Conservation (phyloP, 305 asterid species). For the Fraxinus dipetala region DNA sequence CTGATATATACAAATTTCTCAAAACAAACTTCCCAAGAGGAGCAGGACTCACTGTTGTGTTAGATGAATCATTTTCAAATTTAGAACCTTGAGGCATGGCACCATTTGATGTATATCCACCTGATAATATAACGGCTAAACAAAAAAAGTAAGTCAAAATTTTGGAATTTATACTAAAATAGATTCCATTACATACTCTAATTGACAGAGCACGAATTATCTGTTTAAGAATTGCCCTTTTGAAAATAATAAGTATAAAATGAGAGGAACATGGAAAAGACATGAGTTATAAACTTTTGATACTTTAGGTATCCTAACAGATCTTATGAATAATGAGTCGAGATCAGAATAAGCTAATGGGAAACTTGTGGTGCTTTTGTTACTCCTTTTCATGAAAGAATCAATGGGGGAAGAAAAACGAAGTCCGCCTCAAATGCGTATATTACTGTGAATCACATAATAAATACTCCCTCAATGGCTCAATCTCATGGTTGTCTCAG, state of each 20-base stretch:
- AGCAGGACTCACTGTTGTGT: conserved; percentile 79
- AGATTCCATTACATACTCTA: neutral
- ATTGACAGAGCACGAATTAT: neutral
- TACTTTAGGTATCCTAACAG: neutral
- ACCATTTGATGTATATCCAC: conserved; percentile 76
- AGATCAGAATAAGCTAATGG: neutral
- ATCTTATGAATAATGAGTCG: neutral
- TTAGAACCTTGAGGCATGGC: conserved; percentile 52
- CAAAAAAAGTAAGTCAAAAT: conserved; percentile 18
- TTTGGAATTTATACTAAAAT: conserved; percentile 5
- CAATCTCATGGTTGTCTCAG: neutral
- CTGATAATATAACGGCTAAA: conserved; percentile 65
- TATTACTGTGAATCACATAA: neutral
- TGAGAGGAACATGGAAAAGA: neutral
- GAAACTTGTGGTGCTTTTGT: neutral
- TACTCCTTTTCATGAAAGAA: neutral
- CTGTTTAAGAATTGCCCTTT: neutral
- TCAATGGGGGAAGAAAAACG: neutral
- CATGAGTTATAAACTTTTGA: neutral
- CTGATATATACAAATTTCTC: conserved; percentile 4
- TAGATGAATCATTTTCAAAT: conserved; percentile 63
- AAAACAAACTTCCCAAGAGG: conserved; percentile 24
- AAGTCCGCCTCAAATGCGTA: neutral
- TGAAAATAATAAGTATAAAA: neutral
- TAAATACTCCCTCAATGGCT: neutral